phyloP scores from a whole-genome alignment of 1,284 basidiomycete species.

The Ustilago curta region DNA sequence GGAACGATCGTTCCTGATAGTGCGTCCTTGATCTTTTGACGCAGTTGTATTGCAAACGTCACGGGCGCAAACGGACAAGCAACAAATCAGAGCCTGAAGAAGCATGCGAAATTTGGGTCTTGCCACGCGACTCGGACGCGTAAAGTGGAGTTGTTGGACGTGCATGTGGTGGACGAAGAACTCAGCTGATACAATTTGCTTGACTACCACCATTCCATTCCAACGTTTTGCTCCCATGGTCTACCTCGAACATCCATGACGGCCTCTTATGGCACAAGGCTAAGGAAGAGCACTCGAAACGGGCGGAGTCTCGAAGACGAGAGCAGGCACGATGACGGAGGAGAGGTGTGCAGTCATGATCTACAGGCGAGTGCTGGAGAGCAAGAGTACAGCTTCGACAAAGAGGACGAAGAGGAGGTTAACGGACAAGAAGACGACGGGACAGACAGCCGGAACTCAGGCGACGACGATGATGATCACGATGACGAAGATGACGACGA shows the following conservation, averaged over 20 bases:
- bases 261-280: constrained; percentile 13
- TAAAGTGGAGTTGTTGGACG: constrained; percentile 8
- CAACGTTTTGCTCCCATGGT: neutral
- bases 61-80: too few species aligned
- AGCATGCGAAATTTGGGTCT: neutral
- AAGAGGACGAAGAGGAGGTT: constrained; percentile 10
- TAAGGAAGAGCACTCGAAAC: neutral
- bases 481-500: constrained; percentile 21
- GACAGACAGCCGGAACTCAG: constrained; percentile 2
- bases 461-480: constrained; percentile 19
- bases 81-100: too few species aligned
- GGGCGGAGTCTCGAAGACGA: neutral
- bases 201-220: neutral
- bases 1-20: too few species aligned
- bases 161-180: constrained; percentile 13
- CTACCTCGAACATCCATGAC: constrained; percentile 8
- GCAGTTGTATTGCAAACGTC: too few species aligned
- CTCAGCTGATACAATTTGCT: neutral
- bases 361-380: neutral
- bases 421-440: constrained; percentile 15
- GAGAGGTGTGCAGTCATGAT: neutral
- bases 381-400: neutral
- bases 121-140: constrained; percentile 17
- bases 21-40: too few species aligned
- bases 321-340: neutral